Evolutionary conservation across 768 basidiomycete genomes (phyloP).

Genomic region (Calocybe cyanea): DNA sequence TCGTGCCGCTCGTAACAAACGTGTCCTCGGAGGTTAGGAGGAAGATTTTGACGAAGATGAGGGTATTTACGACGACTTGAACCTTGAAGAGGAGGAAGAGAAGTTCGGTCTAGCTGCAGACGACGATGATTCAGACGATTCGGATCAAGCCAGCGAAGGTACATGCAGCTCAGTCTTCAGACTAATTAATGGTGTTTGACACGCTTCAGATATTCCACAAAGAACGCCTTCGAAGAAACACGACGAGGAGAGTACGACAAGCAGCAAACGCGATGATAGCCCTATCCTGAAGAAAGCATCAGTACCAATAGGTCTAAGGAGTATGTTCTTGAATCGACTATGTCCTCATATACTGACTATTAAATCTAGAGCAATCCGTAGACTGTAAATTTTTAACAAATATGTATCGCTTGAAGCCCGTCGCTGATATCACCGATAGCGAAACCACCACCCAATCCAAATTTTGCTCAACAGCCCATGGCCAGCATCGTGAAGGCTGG

Average conservation of each 20-base stretch:
- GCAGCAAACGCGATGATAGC: slow-evolving; percentile 73
- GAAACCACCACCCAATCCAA: slow-evolving; percentile 78
- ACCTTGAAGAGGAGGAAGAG: slow-evolving; percentile 95
- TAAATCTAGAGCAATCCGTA: slow-evolving; percentile 61
- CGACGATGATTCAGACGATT: slow-evolving; percentile 76
- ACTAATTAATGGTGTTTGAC: slow-evolving; percentile 6
- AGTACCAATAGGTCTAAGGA: slow-evolving; percentile 60
- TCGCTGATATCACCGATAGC: slow-evolving; percentile 24
- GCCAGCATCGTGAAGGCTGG: slow-evolving; percentile 72
- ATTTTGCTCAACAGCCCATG: slow-evolving; percentile 78
- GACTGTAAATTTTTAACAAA: slow-evolving; percentile 44
- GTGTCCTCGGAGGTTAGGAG: slow-evolving; percentile 51
- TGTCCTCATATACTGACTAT: slow-evolving; percentile 2
- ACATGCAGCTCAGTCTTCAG: slow-evolving; percentile 8
- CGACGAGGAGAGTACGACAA: slow-evolving; percentile 74
- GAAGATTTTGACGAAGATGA: slow-evolving; percentile 98
- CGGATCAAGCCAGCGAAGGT: slow-evolving; percentile 75
- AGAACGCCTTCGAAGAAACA: slow-evolving; percentile 71
- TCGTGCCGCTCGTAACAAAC: slow-evolving; percentile 10
- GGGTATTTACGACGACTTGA: slow-evolving; percentile 96
- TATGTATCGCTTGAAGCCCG: slow-evolving; percentile 1
- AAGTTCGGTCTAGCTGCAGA: slow-evolving; percentile 80
- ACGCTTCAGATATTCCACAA: slow-evolving; percentile 51
- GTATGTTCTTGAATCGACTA: slow-evolving; percentile 40
- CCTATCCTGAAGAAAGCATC: slow-evolving; percentile 77